Percentiles rank a stretch among this genome's conserved stretches.
These are phyloP conservation scores for Agrocybe praecox DNA, from an alignment of 768 basidiomycete species.

Conservation along the genomic window DNA sequence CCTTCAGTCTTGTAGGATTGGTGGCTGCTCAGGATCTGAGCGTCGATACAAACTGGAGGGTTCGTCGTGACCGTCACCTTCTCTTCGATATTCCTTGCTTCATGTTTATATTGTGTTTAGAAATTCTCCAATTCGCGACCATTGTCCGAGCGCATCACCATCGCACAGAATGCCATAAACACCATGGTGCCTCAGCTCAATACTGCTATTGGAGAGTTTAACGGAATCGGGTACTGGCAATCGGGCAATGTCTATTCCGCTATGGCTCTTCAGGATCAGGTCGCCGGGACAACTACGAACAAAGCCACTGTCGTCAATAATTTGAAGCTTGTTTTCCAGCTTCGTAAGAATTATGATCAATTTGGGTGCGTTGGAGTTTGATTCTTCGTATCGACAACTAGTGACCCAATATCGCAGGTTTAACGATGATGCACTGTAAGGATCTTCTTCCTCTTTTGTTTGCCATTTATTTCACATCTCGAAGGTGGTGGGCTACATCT, in stretches of 20 bases:
- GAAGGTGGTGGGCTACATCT: slow-evolving; percentile 59
- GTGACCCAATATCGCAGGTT: slow-evolving; percentile 24
- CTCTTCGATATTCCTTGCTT: neutral
- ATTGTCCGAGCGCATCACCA: slow-evolving; percentile 35
- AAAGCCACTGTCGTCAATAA: slow-evolving; percentile 38
- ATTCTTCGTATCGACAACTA: neutral
- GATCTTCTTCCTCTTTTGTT: neutral
- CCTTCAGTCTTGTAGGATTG: neutral
- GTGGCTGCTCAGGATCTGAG: slow-evolving; percentile 34
- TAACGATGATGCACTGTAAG: slow-evolving; percentile 52
- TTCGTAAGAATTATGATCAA: slow-evolving; percentile 43
- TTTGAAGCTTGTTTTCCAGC: slow-evolving; percentile 41
- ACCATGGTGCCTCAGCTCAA: slow-evolving; percentile 36
- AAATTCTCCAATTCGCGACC: slow-evolving; percentile 27
- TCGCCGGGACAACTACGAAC: slow-evolving; percentile 38
- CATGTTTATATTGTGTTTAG: neutral
- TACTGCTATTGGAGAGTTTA: slow-evolving; percentile 18
- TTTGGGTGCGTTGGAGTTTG: slow-evolving; percentile 31
- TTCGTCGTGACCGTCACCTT: slow-evolving; percentile 15
- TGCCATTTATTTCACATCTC: neutral
- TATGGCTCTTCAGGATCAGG: slow-evolving; percentile 50
- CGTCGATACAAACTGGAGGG: slow-evolving; percentile 42
- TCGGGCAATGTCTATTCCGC: slow-evolving; percentile 52
- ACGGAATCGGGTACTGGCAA: slow-evolving; percentile 55
- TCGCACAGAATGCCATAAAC: slow-evolving; percentile 43